phyloP scores from a whole-genome alignment of 2,329 filamentous ascomycete genomes.

The Neurospora sp. region DNA sequence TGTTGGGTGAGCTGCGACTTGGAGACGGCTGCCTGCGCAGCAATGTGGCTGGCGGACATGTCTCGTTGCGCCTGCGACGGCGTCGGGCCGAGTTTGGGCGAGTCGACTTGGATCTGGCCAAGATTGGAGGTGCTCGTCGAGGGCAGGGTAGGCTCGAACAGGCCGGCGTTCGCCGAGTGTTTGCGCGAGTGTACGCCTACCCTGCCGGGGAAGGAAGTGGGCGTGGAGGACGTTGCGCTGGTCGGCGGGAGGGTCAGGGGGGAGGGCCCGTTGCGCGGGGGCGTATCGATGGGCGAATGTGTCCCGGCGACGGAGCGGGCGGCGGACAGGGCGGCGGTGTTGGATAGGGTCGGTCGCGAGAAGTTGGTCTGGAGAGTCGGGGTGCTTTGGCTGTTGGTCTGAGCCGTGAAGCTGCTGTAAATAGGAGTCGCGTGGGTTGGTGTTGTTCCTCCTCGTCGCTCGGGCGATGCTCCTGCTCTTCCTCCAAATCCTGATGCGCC shows the following conservation, averaged over 20 bases:
- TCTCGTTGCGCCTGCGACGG: conserved; percentile 19
- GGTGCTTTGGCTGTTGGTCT: conserved; percentile 35
- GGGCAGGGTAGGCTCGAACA: conserved; percentile 66
- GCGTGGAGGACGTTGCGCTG: conserved; percentile 22
- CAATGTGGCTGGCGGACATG: conserved; percentile 64
- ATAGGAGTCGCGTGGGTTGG: conserved; percentile 30
- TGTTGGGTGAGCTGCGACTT: conserved; percentile 27
- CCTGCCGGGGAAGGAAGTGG: conserved; percentile 19
- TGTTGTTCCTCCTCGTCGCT: not conserved
- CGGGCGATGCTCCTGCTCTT: conserved; percentile 2
- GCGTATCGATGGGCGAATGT: conserved; percentile 21
- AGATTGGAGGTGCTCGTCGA: conserved; percentile 49
- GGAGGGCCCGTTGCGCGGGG: conserved; percentile 26
- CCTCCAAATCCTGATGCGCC: not conserved
- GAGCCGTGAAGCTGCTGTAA: conserved; percentile 38
- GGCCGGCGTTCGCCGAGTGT: conserved; percentile 64
- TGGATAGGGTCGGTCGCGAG: conserved; percentile 38
- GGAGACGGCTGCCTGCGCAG: conserved; percentile 68
- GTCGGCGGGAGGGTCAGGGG: conserved; percentile 32
- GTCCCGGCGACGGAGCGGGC: conserved; percentile 18
- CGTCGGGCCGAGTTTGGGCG: conserved; percentile 26
- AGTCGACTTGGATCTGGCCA: conserved; percentile 36
- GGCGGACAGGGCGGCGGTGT: conserved; percentile 12
- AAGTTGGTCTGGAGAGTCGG: conserved; percentile 43
- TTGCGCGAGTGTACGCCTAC: conserved; percentile 43